phyloP scores from a whole-genome alignment of 768 basidiomycete species.

The Suillus subalutaceus region DNA sequence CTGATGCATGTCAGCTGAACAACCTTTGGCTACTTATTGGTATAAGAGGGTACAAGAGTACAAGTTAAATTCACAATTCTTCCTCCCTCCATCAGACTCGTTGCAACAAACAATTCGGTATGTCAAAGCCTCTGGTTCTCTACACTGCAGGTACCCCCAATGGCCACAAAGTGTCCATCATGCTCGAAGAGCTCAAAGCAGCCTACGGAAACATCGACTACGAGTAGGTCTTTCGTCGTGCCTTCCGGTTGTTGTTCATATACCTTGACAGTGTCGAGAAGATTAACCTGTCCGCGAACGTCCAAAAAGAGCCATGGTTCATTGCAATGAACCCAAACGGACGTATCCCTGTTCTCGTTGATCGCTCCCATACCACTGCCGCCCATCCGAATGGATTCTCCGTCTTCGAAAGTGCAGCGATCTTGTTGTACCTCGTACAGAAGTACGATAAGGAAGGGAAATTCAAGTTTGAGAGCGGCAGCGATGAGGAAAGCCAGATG shows the following conservation, averaged over 20 bases:
- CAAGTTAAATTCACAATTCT: neutral
- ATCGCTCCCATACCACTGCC: slow-evolving; percentile 45
- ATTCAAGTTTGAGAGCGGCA: slow-evolving; percentile 66
- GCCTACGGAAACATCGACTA: slow-evolving; percentile 54
- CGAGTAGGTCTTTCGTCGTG: slow-evolving; percentile 39
- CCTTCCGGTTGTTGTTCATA: neutral
- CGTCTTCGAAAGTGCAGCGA: slow-evolving; percentile 81
- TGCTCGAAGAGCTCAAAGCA: slow-evolving; percentile 66
- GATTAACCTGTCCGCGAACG: slow-evolving; percentile 62
- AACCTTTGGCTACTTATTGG: neutral
- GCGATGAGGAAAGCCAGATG: slow-evolving; percentile 67
- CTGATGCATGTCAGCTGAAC: neutral
- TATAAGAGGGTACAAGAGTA: neutral
- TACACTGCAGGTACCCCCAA: slow-evolving; percentile 60
- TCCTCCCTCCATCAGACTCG: neutral
- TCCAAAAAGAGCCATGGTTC: slow-evolving; percentile 86
- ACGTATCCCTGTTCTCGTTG: slow-evolving; percentile 69
- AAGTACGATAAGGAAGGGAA: slow-evolving; percentile 78
- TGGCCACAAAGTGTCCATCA: slow-evolving; percentile 50
- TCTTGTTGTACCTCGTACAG: slow-evolving; percentile 80
- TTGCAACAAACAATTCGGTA: slow-evolving; percentile 9
- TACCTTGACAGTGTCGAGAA: slow-evolving; percentile 43
- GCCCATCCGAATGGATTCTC: slow-evolving; percentile 50
- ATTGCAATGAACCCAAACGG: slow-evolving; percentile 75
- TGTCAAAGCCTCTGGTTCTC: slow-evolving; percentile 32